Evolutionary conservation across 1,284 basidiomycete species (phyloP).

Genomic region (Meira nashicola): DNA sequence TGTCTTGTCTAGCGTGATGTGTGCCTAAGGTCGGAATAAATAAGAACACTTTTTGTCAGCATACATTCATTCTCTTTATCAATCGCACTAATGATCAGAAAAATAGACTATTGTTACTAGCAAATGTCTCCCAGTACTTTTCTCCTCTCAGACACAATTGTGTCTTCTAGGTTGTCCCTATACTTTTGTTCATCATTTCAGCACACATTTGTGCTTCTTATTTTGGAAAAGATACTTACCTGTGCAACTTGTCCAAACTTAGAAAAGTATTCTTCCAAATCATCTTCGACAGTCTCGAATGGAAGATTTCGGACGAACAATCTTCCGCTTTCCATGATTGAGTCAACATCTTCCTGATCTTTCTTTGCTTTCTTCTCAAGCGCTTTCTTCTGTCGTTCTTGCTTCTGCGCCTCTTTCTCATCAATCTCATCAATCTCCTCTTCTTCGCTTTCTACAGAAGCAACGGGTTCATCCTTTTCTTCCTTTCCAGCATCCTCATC

Average conservation of each 20-base stretch:
- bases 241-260: constrained; percentile 66
- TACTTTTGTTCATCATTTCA: constrained; percentile 43
- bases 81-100: constrained; percentile 3
- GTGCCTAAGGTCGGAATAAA: constrained; percentile 60
- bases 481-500: constrained; percentile 21
- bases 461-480: too few relatives aligned
- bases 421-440: constrained; percentile 16
- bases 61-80: too few relatives aligned
- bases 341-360: constrained; percentile 54
- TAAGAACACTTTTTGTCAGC: neutral
- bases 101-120: constrained; percentile 39
- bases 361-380: constrained; percentile 28
- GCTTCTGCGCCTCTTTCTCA: constrained; percentile 23
- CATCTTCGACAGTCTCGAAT: constrained; percentile 72
- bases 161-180: constrained; percentile 50
- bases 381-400: constrained; percentile 22
- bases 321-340: constrained; percentile 72
- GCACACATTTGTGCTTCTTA: neutral
- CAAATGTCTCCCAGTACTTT: constrained; percentile 45
- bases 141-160: constrained; percentile 25
- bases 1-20: constrained; percentile 69
- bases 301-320: constrained; percentile 87
- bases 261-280: constrained; percentile 67
- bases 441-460: constrained; percentile 2
- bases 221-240: constrained; percentile 34